Conservation (phyloP, 2,329 filamentous ascomycete species). For the Aureobasidium sp. region DNA sequence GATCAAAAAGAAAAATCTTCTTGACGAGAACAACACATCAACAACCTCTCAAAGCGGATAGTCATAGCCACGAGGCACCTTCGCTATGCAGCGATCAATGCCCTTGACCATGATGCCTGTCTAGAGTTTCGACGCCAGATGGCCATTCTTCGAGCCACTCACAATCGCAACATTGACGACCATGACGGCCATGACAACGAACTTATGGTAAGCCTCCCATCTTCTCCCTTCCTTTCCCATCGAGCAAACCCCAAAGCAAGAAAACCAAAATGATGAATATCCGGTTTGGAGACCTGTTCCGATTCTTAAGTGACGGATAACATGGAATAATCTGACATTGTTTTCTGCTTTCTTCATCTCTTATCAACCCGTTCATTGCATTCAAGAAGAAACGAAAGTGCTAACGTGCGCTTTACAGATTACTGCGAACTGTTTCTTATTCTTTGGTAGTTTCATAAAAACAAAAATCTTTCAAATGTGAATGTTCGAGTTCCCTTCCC, state of each 20-base stretch:
- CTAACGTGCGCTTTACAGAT: too few relatives aligned
- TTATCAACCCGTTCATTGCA: too few relatives aligned
- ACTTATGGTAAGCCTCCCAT: not conserved
- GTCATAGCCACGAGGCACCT: not conserved
- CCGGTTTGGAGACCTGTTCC: constrained; percentile 15
- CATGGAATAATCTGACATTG: constrained; percentile 11
- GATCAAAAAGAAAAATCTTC: not conserved
- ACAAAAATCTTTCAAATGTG: too few relatives aligned
- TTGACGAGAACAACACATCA: not conserved
- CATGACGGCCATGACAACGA: too few relatives aligned
- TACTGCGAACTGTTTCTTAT: too few relatives aligned
- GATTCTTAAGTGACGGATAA: constrained; percentile 7
- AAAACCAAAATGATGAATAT: constrained; percentile 10
- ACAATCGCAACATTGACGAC: too few relatives aligned
- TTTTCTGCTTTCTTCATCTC: not conserved
- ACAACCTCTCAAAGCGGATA: not conserved
- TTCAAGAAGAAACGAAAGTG: too few relatives aligned
- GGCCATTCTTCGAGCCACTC: too few relatives aligned
- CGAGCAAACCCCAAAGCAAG: not conserved
- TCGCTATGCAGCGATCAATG: not conserved
- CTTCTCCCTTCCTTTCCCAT: not conserved
- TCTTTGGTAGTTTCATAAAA: too few relatives aligned
- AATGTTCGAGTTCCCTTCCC: too few relatives aligned
- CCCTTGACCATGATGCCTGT: not conserved
- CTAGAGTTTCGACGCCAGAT: too few relatives aligned